Base-by-base conservation (phyloP, 1,284 basidiomycete species). In the Melanopsichium pennsylvanicum region DNA sequence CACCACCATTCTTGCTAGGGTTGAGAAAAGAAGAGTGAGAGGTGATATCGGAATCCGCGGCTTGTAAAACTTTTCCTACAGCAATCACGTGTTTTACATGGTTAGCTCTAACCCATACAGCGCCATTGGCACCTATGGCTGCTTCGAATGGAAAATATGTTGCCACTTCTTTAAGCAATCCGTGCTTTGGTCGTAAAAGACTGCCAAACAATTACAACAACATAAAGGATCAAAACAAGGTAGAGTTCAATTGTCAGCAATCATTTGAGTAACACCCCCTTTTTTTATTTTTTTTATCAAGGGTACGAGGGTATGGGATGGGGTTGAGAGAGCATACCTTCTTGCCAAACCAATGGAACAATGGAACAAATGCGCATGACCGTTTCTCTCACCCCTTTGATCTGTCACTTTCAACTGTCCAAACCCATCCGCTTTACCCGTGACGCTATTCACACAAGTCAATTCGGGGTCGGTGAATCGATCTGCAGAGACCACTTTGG, bases 81-180 rank as follows among this genome's bases (percentile, higher is more conserved):
- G 76, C 76, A 15, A 80, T 41, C 35, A 73, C 59, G 32, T 80
- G 76, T 36, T 42, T 54, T 2, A 60, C 21, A 10, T 58, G 32
- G 3, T 54, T 44, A 5, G 76, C 69, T 10, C 72, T 49, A 2
- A 72, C 41, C 79, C 79, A 81, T 8, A 81, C 54, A 4, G 58
- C 52, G 7, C 79, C 79, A 32, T 81, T 81, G 18, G 48, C 39
- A 1, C 79, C 79, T 9, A 80, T 48, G 6, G 79, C 79, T 0
- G 76, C 71, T 42, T 81, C 79, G 26, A 81, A 79, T 4, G 79
- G 59, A 38, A 80, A 80, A 40, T 73, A 68, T 10, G 36, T 13
- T 7, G 78, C 70, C 7, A 80, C 33, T 10, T 44, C 31, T 22
- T 55, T 58, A 3, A 80, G 49, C 21, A 79, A 49, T 7, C 41